Base-by-base conservation (phyloP, 192 early-diverging fungal species). In the Mortierella hygrophila region DNA sequence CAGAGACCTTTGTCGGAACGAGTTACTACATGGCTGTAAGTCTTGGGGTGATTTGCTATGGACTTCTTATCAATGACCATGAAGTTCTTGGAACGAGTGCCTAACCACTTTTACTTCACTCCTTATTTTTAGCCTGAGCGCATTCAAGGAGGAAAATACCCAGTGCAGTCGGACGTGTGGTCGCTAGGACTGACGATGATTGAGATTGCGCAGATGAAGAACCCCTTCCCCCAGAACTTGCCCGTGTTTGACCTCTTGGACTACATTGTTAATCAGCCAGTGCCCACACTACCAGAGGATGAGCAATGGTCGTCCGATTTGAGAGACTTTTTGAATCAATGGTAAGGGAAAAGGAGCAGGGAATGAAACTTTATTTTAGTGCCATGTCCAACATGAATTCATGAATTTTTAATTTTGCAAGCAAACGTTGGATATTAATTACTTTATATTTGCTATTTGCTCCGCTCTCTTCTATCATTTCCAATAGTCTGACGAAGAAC, bases 121-220 rank as follows among this genome's bases (percentile, higher is more conserved):
- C 65, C 72, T 77, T 80, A 26, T 69, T 70, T 13, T 44, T 83
- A 97, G 95, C 99, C 99, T 65, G 99, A 99, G 85, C 93, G 99
- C 46, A 99, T 99, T 82, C 95, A 97, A 89, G 97, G 97, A 76
- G 94, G 91, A 84, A 89, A 91, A 47, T 96, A 99, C 79, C 94
- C 95, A 1, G 96, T 98, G 23, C 95, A 96, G 74, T 96, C 96
- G 29, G 98, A 99, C 83, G 94, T 99, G n/a, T 99, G 99, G 99
- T 97, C 97, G 15, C 86, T 99, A 60, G 97, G 97, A 0, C 88
- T 99, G 76, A 96, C 97, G 1, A 89, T 99, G 44, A 96, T 99
- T 79, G 99, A 99, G 89, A 92, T 98, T 8, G 97, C 97, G 6
- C 93, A 96, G 85, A 97, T 95, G 81, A 93, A 94, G 88, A 97